These are phyloP conservation scores for Telfairia occidentalis DNA, from an alignment of 331 rosid species.

Conservation along the genomic window DNA sequence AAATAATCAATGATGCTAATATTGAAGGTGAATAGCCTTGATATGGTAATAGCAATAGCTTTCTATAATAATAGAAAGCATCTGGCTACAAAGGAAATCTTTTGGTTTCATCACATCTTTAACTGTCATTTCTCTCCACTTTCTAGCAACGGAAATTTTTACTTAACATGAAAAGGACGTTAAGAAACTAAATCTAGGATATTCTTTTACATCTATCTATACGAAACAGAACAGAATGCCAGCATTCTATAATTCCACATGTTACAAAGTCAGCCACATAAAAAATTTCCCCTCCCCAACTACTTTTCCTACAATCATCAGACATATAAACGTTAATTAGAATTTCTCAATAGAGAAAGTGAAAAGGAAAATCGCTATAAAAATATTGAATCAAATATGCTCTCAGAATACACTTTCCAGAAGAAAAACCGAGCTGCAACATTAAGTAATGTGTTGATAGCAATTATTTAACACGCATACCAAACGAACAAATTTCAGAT, in stretches of 20 bases:
- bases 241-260: background rate
- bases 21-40: background rate
- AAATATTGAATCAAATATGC: background rate
- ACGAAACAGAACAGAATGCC: slow-evolving; percentile 1
- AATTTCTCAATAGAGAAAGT: background rate
- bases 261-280: background rate
- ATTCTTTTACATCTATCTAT: background rate
- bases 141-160: background rate
- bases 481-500: slow-evolving; percentile 1
- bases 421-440: background rate
- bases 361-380: no score
- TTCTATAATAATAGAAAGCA: background rate
- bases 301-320: background rate
- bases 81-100: background rate
- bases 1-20: background rate
- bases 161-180: background rate
- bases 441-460: background rate
- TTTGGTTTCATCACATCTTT: background rate
- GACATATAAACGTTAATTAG: background rate
- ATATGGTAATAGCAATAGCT: background rate
- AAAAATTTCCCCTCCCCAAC: background rate
- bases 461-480: background rate
- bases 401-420: background rate
- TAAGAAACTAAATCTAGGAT: background rate
- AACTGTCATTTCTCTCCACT: background rate